Base-by-base conservation (phyloP, 305 asterid genomes). In the Ajuga reptans region DNA sequence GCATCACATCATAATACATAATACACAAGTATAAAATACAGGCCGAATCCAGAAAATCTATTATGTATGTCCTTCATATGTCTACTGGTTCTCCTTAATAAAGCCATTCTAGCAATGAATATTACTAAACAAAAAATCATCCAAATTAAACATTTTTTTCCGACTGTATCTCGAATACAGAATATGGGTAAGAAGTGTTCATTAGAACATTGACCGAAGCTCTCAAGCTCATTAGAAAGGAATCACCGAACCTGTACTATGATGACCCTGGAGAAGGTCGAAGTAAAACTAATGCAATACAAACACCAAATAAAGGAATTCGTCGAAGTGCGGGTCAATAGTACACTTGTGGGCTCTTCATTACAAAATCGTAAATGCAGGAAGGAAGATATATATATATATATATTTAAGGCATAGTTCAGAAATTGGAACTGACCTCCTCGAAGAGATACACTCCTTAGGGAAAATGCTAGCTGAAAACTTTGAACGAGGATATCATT, bases 381-480 rank as follows among this genome's bases (percentile, higher is more conserved):
- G 51, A 12, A 54, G 45, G 53, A 17, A 61, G 53, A 43, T 36
- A 34, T 56, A 36, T 56, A 47, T n/a, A n/a, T n/a, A 64, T 43
- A 57, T 41, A 76, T 52, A 34, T 41, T 47, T 33, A 64, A 62
- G 34, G 33, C 72, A 57, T 60, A 71, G 63, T 72, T 74, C 64
- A 61, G 34, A 36, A 52, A 68, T 57, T 58, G 70, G 71, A 74
- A 84, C 88, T 85, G 77, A 85, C 88, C 89, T 79, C 80, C 89
- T 76, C 54, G 85, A 59, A 91, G 84, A 62, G 96, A 82, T 75
- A 82, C 66, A 67, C 77, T 86, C 77, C 93, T 83, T 68, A 91
- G 75, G 56, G 96, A 85, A 79, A 89, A 76, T 18, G 96, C 92
- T 46, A 89, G 89, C 78, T 85, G 97, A 77, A 91, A 89, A 78